phyloP scores from a whole-genome alignment of 2,329 filamentous ascomycete genomes.

The Leptographium galeiforme region DNA sequence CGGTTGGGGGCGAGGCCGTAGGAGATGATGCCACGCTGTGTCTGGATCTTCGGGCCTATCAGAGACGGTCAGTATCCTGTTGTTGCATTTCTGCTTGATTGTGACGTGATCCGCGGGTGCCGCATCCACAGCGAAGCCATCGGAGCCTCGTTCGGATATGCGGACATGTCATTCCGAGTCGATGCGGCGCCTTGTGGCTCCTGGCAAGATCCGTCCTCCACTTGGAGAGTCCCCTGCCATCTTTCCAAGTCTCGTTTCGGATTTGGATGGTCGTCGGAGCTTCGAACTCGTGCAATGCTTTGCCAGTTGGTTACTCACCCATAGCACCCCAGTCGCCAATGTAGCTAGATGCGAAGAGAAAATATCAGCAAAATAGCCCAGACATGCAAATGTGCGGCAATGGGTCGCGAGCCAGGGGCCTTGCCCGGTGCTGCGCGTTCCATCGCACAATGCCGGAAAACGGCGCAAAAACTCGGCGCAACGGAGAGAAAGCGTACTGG shows the following conservation, averaged over 20 bases:
- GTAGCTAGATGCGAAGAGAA: constrained; percentile 35
- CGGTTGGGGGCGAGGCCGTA: constrained; percentile 79
- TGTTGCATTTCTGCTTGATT: not conserved
- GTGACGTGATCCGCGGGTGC: no score
- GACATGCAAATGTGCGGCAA: not conserved
- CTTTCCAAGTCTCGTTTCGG: no score
- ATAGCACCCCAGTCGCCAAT: constrained; percentile 63
- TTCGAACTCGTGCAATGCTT: not conserved
- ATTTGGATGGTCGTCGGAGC: not conserved
- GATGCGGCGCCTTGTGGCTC: no score
- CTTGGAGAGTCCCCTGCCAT: no score
- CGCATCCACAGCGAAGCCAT: not conserved
- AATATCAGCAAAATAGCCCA: not conserved
- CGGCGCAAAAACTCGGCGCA: constrained; percentile 4
- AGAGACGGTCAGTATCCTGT: not conserved
- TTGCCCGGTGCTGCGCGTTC: not conserved
- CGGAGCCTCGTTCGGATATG: no score
- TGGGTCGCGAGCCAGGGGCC: not conserved
- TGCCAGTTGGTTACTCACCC: constrained; percentile 41
- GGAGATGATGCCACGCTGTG: constrained; percentile 48
- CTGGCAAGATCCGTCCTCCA: no score
- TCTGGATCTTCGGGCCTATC: constrained; percentile 9
- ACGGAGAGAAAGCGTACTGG: constrained; percentile 24
- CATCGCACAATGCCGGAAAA: not conserved
- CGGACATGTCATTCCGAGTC: no score